Evolutionary conservation across 2,329 filamentous ascomycete genomes (phyloP).

Genomic region (Ophiostoma pallidulum): DNA sequence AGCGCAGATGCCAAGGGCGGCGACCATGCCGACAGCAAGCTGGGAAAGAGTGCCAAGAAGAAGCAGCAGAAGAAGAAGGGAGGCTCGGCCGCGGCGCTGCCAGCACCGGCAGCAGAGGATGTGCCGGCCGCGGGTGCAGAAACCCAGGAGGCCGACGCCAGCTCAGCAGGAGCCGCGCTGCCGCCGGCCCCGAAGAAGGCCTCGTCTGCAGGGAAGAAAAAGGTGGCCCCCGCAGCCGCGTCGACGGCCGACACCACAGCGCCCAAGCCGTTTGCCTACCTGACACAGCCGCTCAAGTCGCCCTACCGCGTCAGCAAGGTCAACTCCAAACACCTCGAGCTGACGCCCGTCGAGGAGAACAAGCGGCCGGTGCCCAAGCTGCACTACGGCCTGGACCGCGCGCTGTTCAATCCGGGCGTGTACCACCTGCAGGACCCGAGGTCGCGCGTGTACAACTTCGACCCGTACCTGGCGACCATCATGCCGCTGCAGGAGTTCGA

Average conservation of each 20-base stretch:
- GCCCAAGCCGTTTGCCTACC: not conserved
- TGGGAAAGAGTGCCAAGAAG: conserved; percentile 2
- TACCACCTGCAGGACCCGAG: conserved; percentile 85
- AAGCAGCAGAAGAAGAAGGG: not conserved
- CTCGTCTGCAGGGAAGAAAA: not conserved
- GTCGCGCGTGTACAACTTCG: conserved; percentile 89
- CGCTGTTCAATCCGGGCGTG: conserved; percentile 91
- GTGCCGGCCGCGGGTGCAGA: not conserved
- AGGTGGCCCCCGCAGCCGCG: not conserved
- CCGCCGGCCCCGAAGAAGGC: not conserved
- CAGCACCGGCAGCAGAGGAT: not conserved
- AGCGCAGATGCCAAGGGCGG: not conserved
- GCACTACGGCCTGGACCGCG: conserved; percentile 69
- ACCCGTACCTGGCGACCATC: conserved; percentile 84
- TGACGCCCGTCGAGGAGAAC: conserved; percentile 25
- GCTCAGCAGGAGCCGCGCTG: not conserved
- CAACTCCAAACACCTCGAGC: conserved; percentile 19
- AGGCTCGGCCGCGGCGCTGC: not conserved
- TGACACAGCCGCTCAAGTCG: not conserved
- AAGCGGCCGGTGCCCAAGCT: conserved; percentile 47
- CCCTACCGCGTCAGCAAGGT: conserved; percentile 20
- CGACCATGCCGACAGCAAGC: conserved; percentile 6
- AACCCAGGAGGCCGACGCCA: not conserved
- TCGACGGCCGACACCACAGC: not conserved
- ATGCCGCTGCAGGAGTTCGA: conserved; percentile 94